A percentile compares a stretch with the other conserved stretches of the same genome.
These are phyloP conservation scores for Metarhizium guizhouense DNA, from an alignment of 2,329 filamentous ascomycete species.

Conservation along the genomic window DNA sequence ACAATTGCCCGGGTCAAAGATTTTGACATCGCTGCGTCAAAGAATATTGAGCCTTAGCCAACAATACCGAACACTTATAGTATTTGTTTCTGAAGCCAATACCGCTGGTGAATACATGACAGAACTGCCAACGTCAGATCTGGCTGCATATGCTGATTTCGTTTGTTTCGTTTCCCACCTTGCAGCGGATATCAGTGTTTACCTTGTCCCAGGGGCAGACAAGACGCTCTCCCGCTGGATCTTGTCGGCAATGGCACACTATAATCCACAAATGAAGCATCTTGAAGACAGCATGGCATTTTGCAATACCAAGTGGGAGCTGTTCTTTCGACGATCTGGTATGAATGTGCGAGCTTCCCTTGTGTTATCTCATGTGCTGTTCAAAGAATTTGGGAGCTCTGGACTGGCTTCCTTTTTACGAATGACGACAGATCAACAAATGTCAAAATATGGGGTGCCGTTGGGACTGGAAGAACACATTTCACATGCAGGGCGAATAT, in stretches of 20 bases:
- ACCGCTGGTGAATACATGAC: slow-evolving; percentile 30
- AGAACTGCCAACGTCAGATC: slow-evolving; percentile 30
- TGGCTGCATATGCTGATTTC: slow-evolving; percentile 38
- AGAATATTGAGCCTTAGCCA: slow-evolving; percentile 41
- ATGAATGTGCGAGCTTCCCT: slow-evolving; percentile 29
- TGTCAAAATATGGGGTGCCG: slow-evolving; percentile 14
- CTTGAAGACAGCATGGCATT: slow-evolving; percentile 26
- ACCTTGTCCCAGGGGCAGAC: slow-evolving; percentile 41
- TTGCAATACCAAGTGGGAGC: slow-evolving; percentile 32
- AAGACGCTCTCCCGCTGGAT: slow-evolving; percentile 46
- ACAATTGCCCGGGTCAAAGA: slow-evolving; percentile 45
- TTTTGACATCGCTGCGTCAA: slow-evolving; percentile 40
- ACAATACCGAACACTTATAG: slow-evolving; percentile 58
- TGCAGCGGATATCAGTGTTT: slow-evolving; percentile 27
- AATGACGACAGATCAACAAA: slow-evolving; percentile 18
- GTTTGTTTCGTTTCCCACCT: slow-evolving; percentile 37
- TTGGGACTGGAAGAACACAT: slow-evolving; percentile 19
- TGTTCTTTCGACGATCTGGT: slow-evolving; percentile 25
- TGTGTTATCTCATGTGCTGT: slow-evolving; percentile 19
- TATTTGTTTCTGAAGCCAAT: slow-evolving; percentile 55
- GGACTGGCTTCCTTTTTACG: slow-evolving; percentile 23
- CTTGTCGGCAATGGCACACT: slow-evolving; percentile 39
- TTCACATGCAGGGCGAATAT: background rate
- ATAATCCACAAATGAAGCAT: slow-evolving; percentile 18
- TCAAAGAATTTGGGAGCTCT: slow-evolving; percentile 13